phyloP scores from a whole-genome alignment of 352 stramenopile species.

The Phytopythium vexans region DNA sequence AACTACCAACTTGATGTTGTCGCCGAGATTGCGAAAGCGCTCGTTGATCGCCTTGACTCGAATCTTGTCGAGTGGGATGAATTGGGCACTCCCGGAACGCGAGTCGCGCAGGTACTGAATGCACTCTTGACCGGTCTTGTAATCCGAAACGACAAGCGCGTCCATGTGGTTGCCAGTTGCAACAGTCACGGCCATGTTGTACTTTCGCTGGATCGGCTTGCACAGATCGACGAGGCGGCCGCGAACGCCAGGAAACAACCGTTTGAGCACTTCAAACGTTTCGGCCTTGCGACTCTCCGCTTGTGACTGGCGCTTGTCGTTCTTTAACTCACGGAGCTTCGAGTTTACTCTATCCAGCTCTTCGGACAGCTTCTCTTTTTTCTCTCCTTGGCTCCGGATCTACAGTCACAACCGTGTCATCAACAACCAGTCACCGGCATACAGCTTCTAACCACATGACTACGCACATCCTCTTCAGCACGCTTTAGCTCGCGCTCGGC shows the following conservation, averaged over 20 bases:
- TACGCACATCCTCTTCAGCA: slow-evolving; percentile 49
- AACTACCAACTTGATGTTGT: slow-evolving; percentile 91
- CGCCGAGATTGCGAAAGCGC: slow-evolving; percentile 89
- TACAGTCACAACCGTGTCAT: slow-evolving; percentile 8
- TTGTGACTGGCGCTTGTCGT: slow-evolving; percentile 91
- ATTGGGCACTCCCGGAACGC: slow-evolving; percentile 92
- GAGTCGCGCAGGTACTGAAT: slow-evolving; percentile 95
- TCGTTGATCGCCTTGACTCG: slow-evolving; percentile 90
- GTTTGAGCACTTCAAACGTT: slow-evolving; percentile 77
- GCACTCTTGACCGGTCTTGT: slow-evolving; percentile 81
- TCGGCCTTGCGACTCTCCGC: slow-evolving; percentile 84
- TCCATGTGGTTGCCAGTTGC: slow-evolving; percentile 98
- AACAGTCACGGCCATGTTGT: slow-evolving; percentile 97
- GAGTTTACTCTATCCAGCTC: slow-evolving; percentile 70
- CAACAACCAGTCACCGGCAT: not conserved
- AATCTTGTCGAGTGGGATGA: slow-evolving; percentile 97
- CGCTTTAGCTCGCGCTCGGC: slow-evolving; percentile 47
- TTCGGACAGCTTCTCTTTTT: slow-evolving; percentile 65
- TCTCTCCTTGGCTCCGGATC: slow-evolving; percentile 50
- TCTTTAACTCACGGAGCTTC: slow-evolving; percentile 90
- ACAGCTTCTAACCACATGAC: not conserved
- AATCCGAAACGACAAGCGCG: slow-evolving; percentile 76
- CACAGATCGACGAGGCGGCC: slow-evolving; percentile 97
- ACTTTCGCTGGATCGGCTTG: slow-evolving; percentile 94
- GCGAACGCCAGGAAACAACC: slow-evolving; percentile 90